These are phyloP conservation scores for Citrus maxima DNA, from an alignment of 345 rosid genomes.

Conservation along the genomic window DNA sequence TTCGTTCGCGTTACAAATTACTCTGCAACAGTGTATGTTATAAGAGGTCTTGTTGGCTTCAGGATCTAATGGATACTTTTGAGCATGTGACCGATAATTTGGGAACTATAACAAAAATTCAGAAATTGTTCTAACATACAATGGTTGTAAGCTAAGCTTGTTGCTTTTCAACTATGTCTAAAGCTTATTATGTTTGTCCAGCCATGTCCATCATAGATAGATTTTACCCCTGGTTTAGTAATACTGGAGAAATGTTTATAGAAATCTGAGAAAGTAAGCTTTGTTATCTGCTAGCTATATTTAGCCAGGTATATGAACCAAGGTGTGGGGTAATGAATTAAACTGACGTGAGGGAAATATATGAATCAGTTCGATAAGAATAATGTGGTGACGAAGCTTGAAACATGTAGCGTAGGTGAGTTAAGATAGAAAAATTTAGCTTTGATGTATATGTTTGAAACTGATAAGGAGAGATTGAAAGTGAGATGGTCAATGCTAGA, in stretches of 20 bases:
- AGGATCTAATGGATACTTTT: no score
- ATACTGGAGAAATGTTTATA: not conserved
- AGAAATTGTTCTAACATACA: no score
- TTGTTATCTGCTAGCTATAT: no score
- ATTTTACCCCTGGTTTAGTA: no score
- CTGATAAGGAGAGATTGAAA: not conserved
- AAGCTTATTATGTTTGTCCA: no score
- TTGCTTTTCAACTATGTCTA: no score
- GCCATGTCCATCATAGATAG: no score
- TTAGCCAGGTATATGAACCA: not conserved
- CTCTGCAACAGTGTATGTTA: no score
- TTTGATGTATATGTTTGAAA: not conserved
- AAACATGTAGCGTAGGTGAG: not conserved
- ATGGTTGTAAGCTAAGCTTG: no score
- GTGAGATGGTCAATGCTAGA: not conserved
- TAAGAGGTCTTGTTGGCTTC: no score
- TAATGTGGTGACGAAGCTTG: not conserved
- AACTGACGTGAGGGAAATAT: not conserved
- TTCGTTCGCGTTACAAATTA: not conserved
- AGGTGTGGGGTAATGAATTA: not conserved
- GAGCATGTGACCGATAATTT: no score
- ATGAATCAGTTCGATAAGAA: not conserved
- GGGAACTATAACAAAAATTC: no score
- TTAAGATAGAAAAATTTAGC: not conserved
- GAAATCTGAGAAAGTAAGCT: not conserved